These are phyloP conservation scores for Protomyces macrosporus DNA, from an alignment of 1,139 yeast species.

Conservation along the genomic window DNA sequence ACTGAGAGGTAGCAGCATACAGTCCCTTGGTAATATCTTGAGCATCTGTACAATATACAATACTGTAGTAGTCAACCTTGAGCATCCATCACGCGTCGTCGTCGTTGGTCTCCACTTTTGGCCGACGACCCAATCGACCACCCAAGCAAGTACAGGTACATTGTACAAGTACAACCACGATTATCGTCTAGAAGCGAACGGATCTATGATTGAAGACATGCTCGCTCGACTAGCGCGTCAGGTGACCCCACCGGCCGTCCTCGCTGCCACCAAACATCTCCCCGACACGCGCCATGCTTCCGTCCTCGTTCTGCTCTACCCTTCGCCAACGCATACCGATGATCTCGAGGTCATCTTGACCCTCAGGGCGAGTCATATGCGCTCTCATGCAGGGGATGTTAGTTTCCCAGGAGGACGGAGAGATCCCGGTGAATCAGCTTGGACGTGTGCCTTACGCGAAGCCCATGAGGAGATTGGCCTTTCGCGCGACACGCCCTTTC, in stretches of 20 bases:
- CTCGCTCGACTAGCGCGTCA: background rate
- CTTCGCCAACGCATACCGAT: constrained; percentile 41
- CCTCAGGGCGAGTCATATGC: constrained; percentile 61
- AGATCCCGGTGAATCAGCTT: constrained; percentile 59
- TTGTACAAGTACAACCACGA: no score
- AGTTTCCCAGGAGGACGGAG: constrained; percentile 86
- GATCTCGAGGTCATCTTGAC: constrained; percentile 74
- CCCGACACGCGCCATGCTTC: background rate
- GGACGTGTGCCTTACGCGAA: constrained; percentile 72
- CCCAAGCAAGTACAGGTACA: no score
- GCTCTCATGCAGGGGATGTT: constrained; percentile 79
- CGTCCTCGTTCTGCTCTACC: background rate
- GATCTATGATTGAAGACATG: background rate
- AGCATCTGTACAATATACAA: background rate
- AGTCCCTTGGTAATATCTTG: background rate
- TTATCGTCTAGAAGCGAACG: no score
- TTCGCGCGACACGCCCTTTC: constrained; percentile 36
- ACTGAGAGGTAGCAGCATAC: background rate
- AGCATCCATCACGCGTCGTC: no score
- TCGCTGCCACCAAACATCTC: background rate
- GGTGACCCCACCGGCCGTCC: background rate
- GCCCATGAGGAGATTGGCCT: constrained; percentile 78
- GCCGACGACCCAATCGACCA: no score
- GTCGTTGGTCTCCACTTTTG: no score
- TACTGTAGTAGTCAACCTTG: no score